phyloP scores from a whole-genome alignment of 208 protist genomes.

The Porcisia hertigi region DNA sequence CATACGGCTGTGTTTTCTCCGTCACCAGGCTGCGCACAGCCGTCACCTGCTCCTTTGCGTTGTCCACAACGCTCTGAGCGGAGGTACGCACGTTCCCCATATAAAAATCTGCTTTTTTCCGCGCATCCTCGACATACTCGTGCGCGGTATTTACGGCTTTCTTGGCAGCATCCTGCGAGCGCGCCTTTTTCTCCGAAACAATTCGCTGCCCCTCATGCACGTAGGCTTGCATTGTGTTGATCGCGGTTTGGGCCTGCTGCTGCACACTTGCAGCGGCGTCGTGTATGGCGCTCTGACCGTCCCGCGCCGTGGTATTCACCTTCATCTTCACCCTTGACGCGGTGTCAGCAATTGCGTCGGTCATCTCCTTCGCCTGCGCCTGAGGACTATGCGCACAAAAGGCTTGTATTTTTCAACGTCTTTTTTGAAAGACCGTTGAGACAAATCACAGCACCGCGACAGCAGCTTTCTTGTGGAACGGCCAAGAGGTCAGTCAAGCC shows the following conservation, averaged over 20 bases:
- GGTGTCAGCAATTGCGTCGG: background rate
- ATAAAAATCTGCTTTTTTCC: slow-evolving; percentile 43
- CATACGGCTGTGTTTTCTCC: slow-evolving; percentile 26
- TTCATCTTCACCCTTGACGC: slow-evolving; percentile 11
- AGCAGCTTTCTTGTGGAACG: background rate
- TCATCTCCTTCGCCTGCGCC: slow-evolving; percentile 4
- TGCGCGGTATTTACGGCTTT: slow-evolving; percentile 32
- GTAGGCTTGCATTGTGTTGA: slow-evolving; percentile 29
- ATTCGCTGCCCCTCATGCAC: slow-evolving; percentile 30
- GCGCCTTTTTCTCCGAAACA: slow-evolving; percentile 22
- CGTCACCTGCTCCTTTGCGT: slow-evolving; percentile 36
- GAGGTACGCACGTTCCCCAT: slow-evolving; percentile 31
- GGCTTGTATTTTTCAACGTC: background rate
- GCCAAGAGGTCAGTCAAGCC: background rate
- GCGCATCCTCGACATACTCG: slow-evolving; percentile 35
- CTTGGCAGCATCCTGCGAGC: slow-evolving; percentile 32
- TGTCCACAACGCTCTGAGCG: slow-evolving; percentile 30
- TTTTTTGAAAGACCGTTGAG: background rate
- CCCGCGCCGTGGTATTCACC: background rate
- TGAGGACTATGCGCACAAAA: background rate
- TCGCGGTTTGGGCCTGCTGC: slow-evolving; percentile 18
- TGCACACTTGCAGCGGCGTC: slow-evolving; percentile 15
- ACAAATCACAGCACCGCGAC: background rate
- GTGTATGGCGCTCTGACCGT: slow-evolving; percentile 3
- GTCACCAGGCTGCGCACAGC: slow-evolving; percentile 27